Conservation (phyloP, 805 yeast genomes). For the Cyberlindnera galapagoensis region DNA sequence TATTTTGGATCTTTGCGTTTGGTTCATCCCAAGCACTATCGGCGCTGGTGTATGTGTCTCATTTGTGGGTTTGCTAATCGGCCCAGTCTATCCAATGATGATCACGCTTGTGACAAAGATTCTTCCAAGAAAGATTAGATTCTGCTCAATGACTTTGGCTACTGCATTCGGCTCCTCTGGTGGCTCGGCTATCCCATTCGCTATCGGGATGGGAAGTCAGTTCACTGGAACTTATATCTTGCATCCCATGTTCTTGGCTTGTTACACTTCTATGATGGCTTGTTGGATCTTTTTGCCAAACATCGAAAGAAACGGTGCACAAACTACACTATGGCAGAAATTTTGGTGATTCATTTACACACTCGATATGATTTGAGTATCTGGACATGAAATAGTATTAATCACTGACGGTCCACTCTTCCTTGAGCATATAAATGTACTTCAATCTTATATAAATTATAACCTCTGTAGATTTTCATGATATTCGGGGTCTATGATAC, state of each 20-base stretch:
- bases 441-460: too few relatives aligned
- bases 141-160: conserved; percentile 42
- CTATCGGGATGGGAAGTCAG: conserved; percentile 44
- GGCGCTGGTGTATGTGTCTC: conserved; percentile 41
- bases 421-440: background rate
- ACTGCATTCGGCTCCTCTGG: conserved; percentile 54
- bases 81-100: conserved; percentile 54
- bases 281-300: conserved; percentile 40
- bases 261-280: conserved; percentile 28
- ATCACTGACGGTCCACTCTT: background rate
- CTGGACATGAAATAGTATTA: conserved; percentile 2
- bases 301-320: conserved; percentile 28
- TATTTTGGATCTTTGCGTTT: conserved; percentile 34
- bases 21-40: conserved; percentile 40
- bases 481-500: too few relatives aligned
- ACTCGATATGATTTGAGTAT: background rate
- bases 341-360: conserved; percentile 17
- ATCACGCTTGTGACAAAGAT: conserved; percentile 37
- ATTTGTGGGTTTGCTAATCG: conserved; percentile 46
- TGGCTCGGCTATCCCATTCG: conserved; percentile 50
- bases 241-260: conserved; percentile 39
- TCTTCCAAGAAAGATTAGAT: conserved; percentile 45
- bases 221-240: conserved; percentile 40
- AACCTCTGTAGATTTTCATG: too few relatives aligned
- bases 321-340: conserved; percentile 17